Evolutionary conservation across 805 yeast genomes (phyloP).

Genomic region (Lachancea lanzarotensis): DNA sequence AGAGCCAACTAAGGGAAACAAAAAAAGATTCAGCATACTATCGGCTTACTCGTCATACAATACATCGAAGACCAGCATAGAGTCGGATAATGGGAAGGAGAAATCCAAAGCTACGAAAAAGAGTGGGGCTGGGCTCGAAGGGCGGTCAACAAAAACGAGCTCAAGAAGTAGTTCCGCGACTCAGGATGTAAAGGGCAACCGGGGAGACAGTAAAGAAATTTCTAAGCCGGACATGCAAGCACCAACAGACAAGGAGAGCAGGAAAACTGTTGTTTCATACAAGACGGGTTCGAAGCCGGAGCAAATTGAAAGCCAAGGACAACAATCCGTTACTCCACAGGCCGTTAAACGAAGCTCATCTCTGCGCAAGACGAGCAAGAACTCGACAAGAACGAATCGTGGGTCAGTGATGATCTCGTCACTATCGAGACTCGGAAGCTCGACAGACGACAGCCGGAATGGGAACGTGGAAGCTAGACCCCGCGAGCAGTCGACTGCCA

Average conservation of each 20-base stretch:
- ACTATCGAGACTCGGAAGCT: background rate
- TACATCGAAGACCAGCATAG: constrained; percentile 17
- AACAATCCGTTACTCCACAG: constrained; percentile 2
- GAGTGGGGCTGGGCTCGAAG: background rate
- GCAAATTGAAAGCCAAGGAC: background rate
- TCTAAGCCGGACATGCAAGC: background rate
- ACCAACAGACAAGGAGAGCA: background rate
- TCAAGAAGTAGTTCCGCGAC: constrained; percentile 1
- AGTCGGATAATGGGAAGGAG: constrained; percentile 13
- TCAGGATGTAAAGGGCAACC: background rate
- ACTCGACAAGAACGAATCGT: constrained; percentile 7
- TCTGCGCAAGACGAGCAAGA: constrained; percentile 2
- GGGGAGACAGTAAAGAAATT: background rate
- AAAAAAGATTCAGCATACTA: constrained; percentile 38
- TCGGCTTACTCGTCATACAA: constrained; percentile 30
- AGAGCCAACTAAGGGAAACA: constrained; percentile 5
- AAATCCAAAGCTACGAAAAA: background rate
- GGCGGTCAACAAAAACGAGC: background rate
- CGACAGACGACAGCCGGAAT: background rate
- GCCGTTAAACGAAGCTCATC: constrained; percentile 5
- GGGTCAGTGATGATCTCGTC: constrained; percentile 15
- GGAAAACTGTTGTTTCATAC: background rate
- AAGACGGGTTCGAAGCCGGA: background rate
- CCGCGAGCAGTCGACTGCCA: constrained; percentile 67
- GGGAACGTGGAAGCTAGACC: constrained; percentile 10